These are phyloP conservation scores for Tylopilus subfusipes DNA, from an alignment of 768 basidiomycete genomes.

Conservation along the genomic window DNA sequence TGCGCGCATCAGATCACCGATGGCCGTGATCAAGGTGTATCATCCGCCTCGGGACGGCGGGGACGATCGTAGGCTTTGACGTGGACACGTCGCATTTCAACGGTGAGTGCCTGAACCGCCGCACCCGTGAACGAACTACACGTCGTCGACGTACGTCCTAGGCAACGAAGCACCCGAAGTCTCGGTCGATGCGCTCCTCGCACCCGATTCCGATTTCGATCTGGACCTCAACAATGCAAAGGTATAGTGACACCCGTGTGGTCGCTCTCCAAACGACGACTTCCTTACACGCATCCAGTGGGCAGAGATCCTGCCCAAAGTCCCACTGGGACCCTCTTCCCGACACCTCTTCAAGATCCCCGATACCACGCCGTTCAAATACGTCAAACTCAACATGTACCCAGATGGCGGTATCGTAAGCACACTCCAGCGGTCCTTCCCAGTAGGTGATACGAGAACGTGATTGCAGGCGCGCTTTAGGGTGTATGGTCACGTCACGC, in stretches of 20 bases:
- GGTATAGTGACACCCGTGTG: no score
- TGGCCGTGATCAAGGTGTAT: slow-evolving; percentile 64
- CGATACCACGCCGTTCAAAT: slow-evolving; percentile 52
- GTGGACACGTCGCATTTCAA: slow-evolving; percentile 95
- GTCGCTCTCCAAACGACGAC: background rate
- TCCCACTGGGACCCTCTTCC: slow-evolving; percentile 76
- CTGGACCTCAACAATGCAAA: slow-evolving; percentile 43
- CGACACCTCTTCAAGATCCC: slow-evolving; percentile 83
- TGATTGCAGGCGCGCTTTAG: slow-evolving; percentile 78
- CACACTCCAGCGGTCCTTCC: background rate
- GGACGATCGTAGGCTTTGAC: slow-evolving; percentile 77
- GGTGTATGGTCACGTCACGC: slow-evolving; percentile 77
- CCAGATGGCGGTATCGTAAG: slow-evolving; percentile 94
- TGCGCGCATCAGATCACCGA: background rate
- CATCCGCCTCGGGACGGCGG: slow-evolving; percentile 78
- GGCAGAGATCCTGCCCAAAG: slow-evolving; percentile 73
- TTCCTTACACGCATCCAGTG: slow-evolving; percentile 47
- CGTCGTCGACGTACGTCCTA: slow-evolving; percentile 23
- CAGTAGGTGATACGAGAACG: background rate
- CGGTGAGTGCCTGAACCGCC: slow-evolving; percentile 41
- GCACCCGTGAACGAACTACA: background rate
- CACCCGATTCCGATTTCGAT: slow-evolving; percentile 42
- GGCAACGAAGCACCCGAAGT: slow-evolving; percentile 86
- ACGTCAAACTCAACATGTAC: slow-evolving; percentile 91
- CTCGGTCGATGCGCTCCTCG: slow-evolving; percentile 63